Evolutionary conservation across 31 red algal genomes (phyloP).

Genomic region (Porphyra umbilicalis): DNA sequence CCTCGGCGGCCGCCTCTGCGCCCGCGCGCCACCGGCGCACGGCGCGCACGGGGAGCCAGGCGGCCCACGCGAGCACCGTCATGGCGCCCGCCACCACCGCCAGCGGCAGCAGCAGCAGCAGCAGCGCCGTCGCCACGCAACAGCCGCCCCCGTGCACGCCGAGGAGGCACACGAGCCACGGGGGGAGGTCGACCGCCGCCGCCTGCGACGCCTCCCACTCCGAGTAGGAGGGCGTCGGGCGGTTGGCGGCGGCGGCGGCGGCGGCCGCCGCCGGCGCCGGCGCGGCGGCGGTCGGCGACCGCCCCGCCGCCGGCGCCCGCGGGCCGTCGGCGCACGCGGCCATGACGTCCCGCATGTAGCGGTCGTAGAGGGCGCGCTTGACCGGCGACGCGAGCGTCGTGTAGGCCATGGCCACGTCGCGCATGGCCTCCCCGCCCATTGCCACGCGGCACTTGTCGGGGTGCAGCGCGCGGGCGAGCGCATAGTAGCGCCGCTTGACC

Average conservation of each 20-base stretch:
- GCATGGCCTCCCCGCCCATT: slow-evolving; percentile 81
- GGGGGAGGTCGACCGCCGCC: slow-evolving; percentile 5
- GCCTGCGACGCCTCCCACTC: slow-evolving; percentile 22
- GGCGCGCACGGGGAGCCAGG: neutral
- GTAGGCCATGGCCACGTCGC: slow-evolving; percentile 76
- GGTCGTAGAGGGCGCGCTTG: slow-evolving; percentile 91
- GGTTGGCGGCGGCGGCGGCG: neutral
- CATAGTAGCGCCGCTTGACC: slow-evolving; percentile 92
- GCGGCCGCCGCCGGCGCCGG: neutral
- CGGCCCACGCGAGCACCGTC: neutral
- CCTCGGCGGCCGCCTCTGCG: neutral
- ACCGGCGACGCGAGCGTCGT: slow-evolving; percentile 80
- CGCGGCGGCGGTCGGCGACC: neutral
- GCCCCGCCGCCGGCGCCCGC: neutral
- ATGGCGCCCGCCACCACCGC: neutral
- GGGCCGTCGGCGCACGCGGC: neutral
- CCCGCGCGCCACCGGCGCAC: neutral
- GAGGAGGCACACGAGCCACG: slow-evolving; percentile 16
- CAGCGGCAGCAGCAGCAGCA: slow-evolving; percentile 14
- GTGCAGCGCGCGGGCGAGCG: slow-evolving; percentile 78
- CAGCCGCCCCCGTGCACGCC: slow-evolving; percentile 6
- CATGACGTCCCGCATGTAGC: slow-evolving; percentile 11
- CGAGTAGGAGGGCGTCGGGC: neutral
- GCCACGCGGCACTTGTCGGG: slow-evolving; percentile 85
- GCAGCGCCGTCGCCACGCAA: slow-evolving; percentile 1